Conservation (phyloP, 306 rosid genomes). For the Cucurbita ficifolia region DNA sequence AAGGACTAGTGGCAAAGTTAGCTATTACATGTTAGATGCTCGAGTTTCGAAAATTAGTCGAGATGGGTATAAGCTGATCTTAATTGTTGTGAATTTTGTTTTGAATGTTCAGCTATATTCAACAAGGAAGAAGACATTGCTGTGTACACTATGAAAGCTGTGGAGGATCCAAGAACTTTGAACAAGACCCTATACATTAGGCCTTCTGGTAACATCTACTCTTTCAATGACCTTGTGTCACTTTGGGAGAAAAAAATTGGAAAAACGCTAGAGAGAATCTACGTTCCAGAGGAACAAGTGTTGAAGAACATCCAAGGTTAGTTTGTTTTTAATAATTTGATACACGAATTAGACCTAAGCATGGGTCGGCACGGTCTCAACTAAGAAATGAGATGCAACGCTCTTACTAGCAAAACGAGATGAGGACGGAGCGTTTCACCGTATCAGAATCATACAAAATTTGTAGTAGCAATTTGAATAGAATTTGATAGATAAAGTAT, state of each 20-base stretch:
- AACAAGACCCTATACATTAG: neutral
- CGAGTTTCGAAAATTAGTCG: too few relatives aligned
- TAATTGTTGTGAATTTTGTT: too few relatives aligned
- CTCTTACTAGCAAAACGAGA: too few relatives aligned
- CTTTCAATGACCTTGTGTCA: neutral
- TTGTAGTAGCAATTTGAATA: too few relatives aligned
- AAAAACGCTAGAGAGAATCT: neutral
- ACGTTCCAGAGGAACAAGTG: neutral
- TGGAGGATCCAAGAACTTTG: neutral
- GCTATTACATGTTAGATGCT: neutral
- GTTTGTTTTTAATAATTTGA: neutral
- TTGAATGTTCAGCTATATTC: neutral
- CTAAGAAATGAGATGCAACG: too few relatives aligned
- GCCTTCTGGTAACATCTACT: neutral
- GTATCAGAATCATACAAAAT: too few relatives aligned
- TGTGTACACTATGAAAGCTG: neutral
- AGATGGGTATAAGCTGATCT: neutral
- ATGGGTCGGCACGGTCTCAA: too few relatives aligned
- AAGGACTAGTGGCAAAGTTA: too few relatives aligned
- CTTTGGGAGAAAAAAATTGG: neutral
- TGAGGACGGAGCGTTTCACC: too few relatives aligned
- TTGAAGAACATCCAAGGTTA: neutral
- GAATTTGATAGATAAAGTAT: too few relatives aligned
- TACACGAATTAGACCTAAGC: too few relatives aligned
- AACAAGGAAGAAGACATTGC: neutral